Conservation (phyloP, 805 yeast species). For the Isabelozyma gotoi region DNA sequence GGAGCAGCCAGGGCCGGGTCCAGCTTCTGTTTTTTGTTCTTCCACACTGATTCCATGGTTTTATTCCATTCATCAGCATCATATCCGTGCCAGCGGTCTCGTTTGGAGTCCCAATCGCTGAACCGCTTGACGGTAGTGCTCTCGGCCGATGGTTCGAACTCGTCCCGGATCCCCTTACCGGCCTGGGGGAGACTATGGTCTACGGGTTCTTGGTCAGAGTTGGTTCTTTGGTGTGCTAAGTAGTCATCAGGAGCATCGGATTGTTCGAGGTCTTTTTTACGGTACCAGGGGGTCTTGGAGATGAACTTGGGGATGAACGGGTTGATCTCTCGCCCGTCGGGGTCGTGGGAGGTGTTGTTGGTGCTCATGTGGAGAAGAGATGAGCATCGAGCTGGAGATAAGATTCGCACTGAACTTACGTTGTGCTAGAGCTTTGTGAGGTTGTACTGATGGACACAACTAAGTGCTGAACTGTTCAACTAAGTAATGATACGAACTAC, state of each 20-base stretch:
- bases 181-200: constrained; percentile 52
- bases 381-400: not conserved
- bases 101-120: constrained; percentile 62
- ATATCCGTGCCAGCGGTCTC: constrained; percentile 84
- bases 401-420: too few relatives aligned
- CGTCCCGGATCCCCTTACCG: constrained; percentile 60
- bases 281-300: constrained; percentile 41
- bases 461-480: too few relatives aligned
- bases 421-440: too few relatives aligned
- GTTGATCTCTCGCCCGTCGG: not conserved
- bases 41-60: constrained; percentile 50
- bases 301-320: constrained; percentile 36
- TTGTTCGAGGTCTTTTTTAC: constrained; percentile 31
- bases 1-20: constrained; percentile 5
- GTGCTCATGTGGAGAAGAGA: not conserved
- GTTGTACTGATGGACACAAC: too few relatives aligned
- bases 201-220: constrained; percentile 33
- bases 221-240: constrained; percentile 49
- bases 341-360: too few relatives aligned
- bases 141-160: constrained; percentile 18
- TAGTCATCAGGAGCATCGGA: constrained; percentile 47
- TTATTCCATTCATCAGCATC: constrained; percentile 61
- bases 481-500: too few relatives aligned
- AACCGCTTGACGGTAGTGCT: constrained; percentile 26
- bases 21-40: constrained; percentile 9